Evolutionary conservation across 306 rosid genomes (phyloP).

Genomic region (Corylus heterophylla): DNA sequence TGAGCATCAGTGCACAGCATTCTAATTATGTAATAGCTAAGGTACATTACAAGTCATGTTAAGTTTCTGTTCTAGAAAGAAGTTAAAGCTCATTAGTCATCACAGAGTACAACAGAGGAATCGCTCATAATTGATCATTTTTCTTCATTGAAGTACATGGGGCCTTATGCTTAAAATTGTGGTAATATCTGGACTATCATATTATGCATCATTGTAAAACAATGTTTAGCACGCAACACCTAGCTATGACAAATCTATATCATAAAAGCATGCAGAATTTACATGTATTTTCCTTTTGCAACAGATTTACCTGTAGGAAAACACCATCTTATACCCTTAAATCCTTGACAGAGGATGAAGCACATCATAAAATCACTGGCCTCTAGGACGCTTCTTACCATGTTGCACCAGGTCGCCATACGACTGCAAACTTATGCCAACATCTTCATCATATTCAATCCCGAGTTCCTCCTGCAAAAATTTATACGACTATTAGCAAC

Average conservation of each 20-base stretch:
- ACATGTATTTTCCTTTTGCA: not conserved
- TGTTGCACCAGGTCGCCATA: constrained; percentile 57
- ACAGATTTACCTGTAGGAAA: constrained; percentile 3
- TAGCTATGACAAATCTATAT: not conserved
- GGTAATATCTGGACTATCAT: not conserved
- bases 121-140: constrained; percentile 1
- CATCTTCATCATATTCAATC: constrained; percentile 77
- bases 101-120: not conserved
- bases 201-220: not conserved
- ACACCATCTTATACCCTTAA: constrained; percentile 22
- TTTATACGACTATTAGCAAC: constrained; percentile 12
- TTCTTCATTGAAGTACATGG: not conserved
- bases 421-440: constrained; percentile 70
- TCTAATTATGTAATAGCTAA: not conserved
- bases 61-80: not conserved
- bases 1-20: not conserved
- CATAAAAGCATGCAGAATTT: constrained; percentile 17
- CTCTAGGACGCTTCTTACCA: constrained; percentile 62
- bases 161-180: not conserved
- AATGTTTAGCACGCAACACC: constrained; percentile 4
- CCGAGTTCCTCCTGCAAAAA: constrained; percentile 86
- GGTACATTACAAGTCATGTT: not conserved
- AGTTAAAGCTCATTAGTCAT: not conserved
- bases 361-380: constrained; percentile 38
- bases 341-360: constrained; percentile 15